These are phyloP conservation scores for Prototheca cutis DNA, from an alignment of 163 green algal species.

Conservation along the genomic window DNA sequence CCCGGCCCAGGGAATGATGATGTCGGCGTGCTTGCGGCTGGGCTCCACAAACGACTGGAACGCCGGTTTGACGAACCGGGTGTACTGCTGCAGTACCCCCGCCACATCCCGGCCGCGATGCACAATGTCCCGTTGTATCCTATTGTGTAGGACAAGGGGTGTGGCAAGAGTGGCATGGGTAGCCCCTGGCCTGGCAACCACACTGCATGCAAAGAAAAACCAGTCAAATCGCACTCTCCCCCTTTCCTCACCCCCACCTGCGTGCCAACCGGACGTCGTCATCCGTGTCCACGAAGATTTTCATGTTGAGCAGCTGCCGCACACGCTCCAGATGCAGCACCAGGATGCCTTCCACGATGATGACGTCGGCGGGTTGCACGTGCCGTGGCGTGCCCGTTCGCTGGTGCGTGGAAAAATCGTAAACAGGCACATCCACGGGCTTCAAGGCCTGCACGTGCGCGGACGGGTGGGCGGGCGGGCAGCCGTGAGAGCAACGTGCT, in stretches of 20 bases:
- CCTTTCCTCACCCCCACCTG: conserved; percentile 3
- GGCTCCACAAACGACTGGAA: conserved; percentile 84
- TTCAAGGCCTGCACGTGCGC: conserved; percentile 8
- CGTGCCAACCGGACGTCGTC: conserved; percentile 74
- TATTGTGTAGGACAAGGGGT: too few relatives aligned
- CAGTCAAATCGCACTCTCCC: too few relatives aligned
- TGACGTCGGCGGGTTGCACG: conserved; percentile 73
- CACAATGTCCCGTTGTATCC: conserved; percentile 87
- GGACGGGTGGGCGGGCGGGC: too few relatives aligned
- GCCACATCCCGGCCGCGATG: conserved; percentile 72
- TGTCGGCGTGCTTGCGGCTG: conserved; percentile 70
- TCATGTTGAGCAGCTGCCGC: conserved; percentile 86
- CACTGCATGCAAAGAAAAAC: too few relatives aligned
- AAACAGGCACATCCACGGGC: conserved; percentile 77
- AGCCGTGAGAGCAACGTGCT: too few relatives aligned
- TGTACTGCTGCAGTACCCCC: conserved; percentile 86
- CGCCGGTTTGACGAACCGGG: conserved; percentile 84
- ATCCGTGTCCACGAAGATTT: conserved; percentile 90
- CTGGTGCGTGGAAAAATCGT: conserved; percentile 82
- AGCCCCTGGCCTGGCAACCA: neutral
- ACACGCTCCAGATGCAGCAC: conserved; percentile 76
- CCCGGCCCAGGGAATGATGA: conserved; percentile 79
- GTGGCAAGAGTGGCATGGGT: too few relatives aligned
- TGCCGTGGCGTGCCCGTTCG: conserved; percentile 39
- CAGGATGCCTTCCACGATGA: conserved; percentile 93